Base-by-base conservation (phyloP, 331 rosid species). In the Quercus phellos region DNA sequence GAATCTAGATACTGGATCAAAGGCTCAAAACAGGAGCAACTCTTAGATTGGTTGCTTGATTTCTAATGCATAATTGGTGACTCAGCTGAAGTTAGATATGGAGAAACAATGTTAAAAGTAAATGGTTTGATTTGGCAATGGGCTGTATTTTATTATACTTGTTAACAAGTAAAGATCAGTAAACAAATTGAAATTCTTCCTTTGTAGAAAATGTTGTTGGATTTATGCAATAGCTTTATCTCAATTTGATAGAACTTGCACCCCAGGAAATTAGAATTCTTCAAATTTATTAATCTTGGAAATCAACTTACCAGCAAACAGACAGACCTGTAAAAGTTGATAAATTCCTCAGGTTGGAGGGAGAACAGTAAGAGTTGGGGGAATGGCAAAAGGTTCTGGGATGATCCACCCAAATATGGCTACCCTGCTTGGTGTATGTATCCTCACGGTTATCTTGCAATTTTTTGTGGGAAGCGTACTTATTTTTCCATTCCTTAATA, bases 391-490 rank as follows among this genome's bases (percentile, higher is more conserved):
- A 83, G 99, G 99, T 77, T 95, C 98, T 26, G 99, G 99, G 78
- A 95, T 95, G 99, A 95, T 95, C 86, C 99, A 95, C 81, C 99
- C 98, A 78, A 91, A 92, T 85, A 95, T 95, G 99, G 99, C 98
- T 82, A 92, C 99, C 81, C 68, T 95, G 98, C 94, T 95, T 26
- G 99, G 98, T 59, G 99, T 92, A 87, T 64, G 91, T 78, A 79
- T 83, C 79, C 55, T 74, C 30, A 27, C 70, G 80, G 72, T 50
- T 77, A 56, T 64, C 73, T 76, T 66, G 18, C 22, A 17, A 21
- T 50, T 50, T 63, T 68, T 55, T 77, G 77, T 35, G 42, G 14
- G 63, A 60, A 68, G 71, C 53, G 14, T 61, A 7, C 21, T 22
- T 55, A 67, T 80, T 42, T 74, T 27, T 74, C 24, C 73, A 38